phyloP scores from a whole-genome alignment of 345 rosid species.

The Heritiera fomes region DNA sequence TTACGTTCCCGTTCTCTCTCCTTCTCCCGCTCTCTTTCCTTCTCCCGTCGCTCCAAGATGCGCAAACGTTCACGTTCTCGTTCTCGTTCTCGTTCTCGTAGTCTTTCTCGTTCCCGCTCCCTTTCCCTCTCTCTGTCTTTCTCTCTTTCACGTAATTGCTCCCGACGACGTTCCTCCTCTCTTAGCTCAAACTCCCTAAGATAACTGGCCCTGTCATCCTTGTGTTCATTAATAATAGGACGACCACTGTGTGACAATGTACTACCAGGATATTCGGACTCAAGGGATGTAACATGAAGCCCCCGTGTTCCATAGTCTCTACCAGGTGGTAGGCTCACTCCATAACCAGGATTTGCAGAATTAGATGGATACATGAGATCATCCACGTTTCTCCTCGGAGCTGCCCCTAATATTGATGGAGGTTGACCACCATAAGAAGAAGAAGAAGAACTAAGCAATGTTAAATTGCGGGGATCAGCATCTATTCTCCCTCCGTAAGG shows the following conservation, averaged over 20 bases:
- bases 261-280: constrained; percentile 63
- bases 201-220: constrained; percentile 90
- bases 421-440: constrained; percentile 70
- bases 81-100: constrained; percentile 44
- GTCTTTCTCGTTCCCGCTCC: constrained; percentile 39
- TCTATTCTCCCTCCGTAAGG: constrained; percentile 82
- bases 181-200: constrained; percentile 91
- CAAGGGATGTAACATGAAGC: constrained; percentile 65
- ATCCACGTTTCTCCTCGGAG: constrained; percentile 77
- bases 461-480: constrained; percentile 63
- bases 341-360: constrained; percentile 95
- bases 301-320: constrained; percentile 91
- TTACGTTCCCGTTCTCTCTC: constrained; percentile 70
- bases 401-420: constrained; percentile 90
- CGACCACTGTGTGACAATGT: constrained; percentile 51
- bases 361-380: constrained; percentile 66
- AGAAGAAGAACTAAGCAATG: constrained; percentile 63
- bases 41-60: constrained; percentile 67
- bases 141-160: constrained; percentile 74
- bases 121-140: constrained; percentile 66
- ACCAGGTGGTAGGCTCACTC: constrained; percentile 98
- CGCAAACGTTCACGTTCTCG: constrained; percentile 54
- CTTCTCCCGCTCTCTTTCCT: constrained; percentile 56
- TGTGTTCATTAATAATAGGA: constrained; percentile 66
- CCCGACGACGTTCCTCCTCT: constrained; percentile 91